phyloP scores from a whole-genome alignment of 106 monocot species.

The Amphibolis antarctica region DNA sequence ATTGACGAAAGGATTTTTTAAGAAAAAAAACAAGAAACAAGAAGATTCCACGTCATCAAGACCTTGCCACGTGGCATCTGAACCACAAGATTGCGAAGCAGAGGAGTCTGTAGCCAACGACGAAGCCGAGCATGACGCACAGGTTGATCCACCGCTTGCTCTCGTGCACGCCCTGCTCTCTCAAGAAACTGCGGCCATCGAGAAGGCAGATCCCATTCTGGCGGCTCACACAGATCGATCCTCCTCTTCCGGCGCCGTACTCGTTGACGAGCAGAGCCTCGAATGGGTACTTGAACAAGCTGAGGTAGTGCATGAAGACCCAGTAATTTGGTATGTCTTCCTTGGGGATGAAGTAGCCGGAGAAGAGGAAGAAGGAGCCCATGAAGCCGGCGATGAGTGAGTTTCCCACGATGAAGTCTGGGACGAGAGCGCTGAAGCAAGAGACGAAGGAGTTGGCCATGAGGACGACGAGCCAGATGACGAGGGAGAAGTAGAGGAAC shows the following conservation, averaged over 20 bases:
- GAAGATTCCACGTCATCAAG: no score
- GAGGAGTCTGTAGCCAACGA: slow-evolving; percentile 46
- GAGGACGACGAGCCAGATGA: slow-evolving; percentile 76
- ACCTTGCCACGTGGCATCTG: slow-evolving; percentile 39
- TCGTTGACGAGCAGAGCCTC: slow-evolving; percentile 78
- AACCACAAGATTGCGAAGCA: slow-evolving; percentile 61
- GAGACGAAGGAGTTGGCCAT: slow-evolving; percentile 85
- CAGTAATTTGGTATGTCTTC: slow-evolving; percentile 79
- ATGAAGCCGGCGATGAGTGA: slow-evolving; percentile 73
- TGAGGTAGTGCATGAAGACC: slow-evolving; percentile 90
- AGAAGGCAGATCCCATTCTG: slow-evolving; percentile 29
- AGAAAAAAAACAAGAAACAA: no score
- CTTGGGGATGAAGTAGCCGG: slow-evolving; percentile 84
- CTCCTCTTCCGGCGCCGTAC: slow-evolving; percentile 48
- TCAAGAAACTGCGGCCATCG: slow-evolving; percentile 46
- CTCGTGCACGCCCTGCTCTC: slow-evolving; percentile 45
- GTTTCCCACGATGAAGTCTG: slow-evolving; percentile 85
- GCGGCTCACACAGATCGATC: slow-evolving; percentile 28
- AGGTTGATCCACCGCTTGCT: slow-evolving; percentile 41
- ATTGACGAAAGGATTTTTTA: no score
- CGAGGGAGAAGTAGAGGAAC: slow-evolving; percentile 65
- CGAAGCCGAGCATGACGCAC: slow-evolving; percentile 51
- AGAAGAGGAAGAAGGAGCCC: slow-evolving; percentile 94
- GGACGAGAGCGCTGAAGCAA: slow-evolving; percentile 77
- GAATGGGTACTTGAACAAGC: slow-evolving; percentile 96